Evolutionary conservation across 306 rosid genomes (phyloP), one percentile per base, ranked within the genome.

Genomic region (Prunus dulcis): DNA sequence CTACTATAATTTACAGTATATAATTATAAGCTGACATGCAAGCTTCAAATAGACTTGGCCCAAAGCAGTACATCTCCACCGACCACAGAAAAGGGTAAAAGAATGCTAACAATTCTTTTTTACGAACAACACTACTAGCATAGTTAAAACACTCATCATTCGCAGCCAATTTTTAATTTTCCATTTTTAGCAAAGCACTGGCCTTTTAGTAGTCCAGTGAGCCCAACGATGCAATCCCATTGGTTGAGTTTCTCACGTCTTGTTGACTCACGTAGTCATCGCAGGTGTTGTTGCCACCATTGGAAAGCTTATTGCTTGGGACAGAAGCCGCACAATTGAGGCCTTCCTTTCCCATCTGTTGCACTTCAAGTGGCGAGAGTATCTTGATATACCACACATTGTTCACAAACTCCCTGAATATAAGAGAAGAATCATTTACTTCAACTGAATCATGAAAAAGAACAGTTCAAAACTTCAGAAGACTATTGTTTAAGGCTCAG

Each of bases 381-480:
- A 90, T 90, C 84, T 84, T 90, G 78, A 90, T 90, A 81, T 82
- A 68, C 87, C 86, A 86, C 67, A 90, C 95, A 79, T 75, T 86
- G 90, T 88, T 90, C 76, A 90, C 92, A 84, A 90, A 90, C 80
- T 87, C 95, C 89, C 95, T 90, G 85, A 65, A 82, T 38, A 69
- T 6, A 78, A 60, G 50, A 9, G 15, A 70, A 34, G 41, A 6
- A 63, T 66, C 20, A 80, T 47, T 65, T 73, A 73, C 14, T 41
- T 23, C 23, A 3, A 19, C 10, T 13, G 56, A 56, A 72, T 38
- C 25, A 34, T 57, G 25, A 38, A 38, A 15, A 34, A 12, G 12
- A 72, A 32, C 5, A 32, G 64, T 67, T 67, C 49, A 52, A 66
- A 52, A 32, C 19, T 34, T 7, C 28, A 5, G n/a, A 71, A 30